Percentiles rank a stretch among this genome's conserved stretches.
phyloP scores from a whole-genome alignment of 2,329 filamentous ascomycete species.

The Phyllosticta paracitricarpa region DNA sequence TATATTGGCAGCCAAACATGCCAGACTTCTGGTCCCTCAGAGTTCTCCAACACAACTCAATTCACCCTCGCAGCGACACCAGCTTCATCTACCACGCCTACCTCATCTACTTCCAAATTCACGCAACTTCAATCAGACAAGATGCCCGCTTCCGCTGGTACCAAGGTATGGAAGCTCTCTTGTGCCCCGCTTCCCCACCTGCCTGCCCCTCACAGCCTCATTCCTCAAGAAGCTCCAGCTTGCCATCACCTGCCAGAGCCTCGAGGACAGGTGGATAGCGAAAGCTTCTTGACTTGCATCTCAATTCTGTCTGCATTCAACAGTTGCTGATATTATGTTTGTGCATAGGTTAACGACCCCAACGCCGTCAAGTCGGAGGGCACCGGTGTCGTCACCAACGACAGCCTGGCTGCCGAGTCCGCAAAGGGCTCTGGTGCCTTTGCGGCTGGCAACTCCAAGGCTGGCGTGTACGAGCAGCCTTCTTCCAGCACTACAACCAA shows the following conservation, averaged over 20 bases:
- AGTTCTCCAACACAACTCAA: not conserved
- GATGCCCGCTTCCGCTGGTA: conserved; percentile 12
- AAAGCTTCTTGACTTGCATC: not conserved
- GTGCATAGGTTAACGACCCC: conserved; percentile 39
- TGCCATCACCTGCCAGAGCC: not conserved
- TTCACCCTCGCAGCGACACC: not conserved
- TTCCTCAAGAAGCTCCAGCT: not conserved
- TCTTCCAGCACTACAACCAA: conserved; percentile 46
- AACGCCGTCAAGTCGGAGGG: conserved; percentile 44
- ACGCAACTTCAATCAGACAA: not conserved
- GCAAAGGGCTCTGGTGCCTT: conserved; percentile 50
- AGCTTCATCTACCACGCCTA: not conserved
- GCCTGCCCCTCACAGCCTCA: not conserved
- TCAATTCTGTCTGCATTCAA: not conserved
- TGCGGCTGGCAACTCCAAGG: conserved; percentile 46
- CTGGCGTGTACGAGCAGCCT: conserved; percentile 39
- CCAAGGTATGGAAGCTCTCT: conserved; percentile 12
- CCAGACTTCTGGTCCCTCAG: not conserved
- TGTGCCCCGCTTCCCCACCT: not conserved
- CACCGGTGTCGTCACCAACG: conserved; percentile 52
- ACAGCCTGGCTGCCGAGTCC: conserved; percentile 71
- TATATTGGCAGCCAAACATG: not conserved
- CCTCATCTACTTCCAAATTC: not conserved
- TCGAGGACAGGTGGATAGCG: no score
- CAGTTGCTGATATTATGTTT: conserved; percentile 12